These are phyloP conservation scores for Puccinia novopanici DNA, from an alignment of 1,284 basidiomycete species.

Conservation along the genomic window DNA sequence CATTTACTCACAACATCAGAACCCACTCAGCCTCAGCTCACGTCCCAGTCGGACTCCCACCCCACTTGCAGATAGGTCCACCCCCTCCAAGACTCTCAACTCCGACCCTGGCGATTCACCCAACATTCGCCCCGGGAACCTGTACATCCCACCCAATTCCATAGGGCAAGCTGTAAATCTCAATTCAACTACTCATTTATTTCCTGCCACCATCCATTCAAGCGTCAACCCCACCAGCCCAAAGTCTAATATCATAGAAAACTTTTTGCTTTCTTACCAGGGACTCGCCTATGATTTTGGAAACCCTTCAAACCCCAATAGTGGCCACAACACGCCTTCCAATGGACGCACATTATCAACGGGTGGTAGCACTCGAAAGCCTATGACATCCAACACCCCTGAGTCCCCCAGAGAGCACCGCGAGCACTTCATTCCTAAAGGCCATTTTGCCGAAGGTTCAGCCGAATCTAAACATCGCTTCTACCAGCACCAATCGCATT, in stretches of 20 bases:
- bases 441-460: conserved; percentile 32
- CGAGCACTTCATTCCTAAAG: background rate
- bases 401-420: background rate
- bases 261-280: conserved; percentile 12
- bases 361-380: background rate
- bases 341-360: background rate
- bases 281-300: conserved; percentile 23
- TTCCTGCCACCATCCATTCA: background rate
- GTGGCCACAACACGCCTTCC: background rate
- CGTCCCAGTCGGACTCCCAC: conserved; percentile 3
- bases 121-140: background rate
- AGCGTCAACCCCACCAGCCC: background rate
- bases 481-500: conserved; percentile 31
- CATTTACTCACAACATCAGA: conserved; percentile 25
- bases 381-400: background rate
- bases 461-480: conserved; percentile 28
- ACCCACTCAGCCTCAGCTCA: background rate
- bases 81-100: background rate
- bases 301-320: background rate
- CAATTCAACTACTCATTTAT: background rate
- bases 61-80: background rate
- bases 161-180: conserved; percentile 2
- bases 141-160: background rate
- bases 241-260: conserved; percentile 1
- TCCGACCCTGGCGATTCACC: conserved; percentile 3